phyloP scores from a whole-genome alignment of 805 yeast genomes.

The Barnettozyma sucrosica region DNA sequence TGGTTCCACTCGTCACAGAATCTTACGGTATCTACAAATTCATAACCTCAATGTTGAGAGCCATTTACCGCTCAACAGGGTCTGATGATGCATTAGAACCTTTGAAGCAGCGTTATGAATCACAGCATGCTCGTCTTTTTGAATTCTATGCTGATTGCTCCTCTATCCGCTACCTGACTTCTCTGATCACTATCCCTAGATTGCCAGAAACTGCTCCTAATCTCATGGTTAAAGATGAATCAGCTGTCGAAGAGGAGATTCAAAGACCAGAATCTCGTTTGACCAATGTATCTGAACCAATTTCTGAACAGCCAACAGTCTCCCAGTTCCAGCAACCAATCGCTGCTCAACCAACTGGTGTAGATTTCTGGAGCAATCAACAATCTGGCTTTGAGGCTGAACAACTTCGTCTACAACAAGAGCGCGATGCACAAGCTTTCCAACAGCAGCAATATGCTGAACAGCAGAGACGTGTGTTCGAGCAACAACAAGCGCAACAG shows the following conservation, averaged over 20 bases:
- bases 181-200: slow-evolving; percentile 72
- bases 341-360: slow-evolving; percentile 50
- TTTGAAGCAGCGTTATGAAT: slow-evolving; percentile 60
- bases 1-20: slow-evolving; percentile 87
- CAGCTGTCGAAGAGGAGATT: slow-evolving; percentile 7
- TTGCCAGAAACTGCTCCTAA: slow-evolving; percentile 34
- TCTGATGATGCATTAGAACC: slow-evolving; percentile 75
- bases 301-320: slow-evolving; percentile 42
- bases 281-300: slow-evolving; percentile 28
- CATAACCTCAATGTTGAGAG: slow-evolving; percentile 83
- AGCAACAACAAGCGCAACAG: slow-evolving; percentile 67
- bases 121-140: slow-evolving; percentile 53
- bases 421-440: slow-evolving; percentile 57
- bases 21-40: slow-evolving; percentile 91
- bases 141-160: slow-evolving; percentile 91
- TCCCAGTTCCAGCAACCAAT: slow-evolving; percentile 34
- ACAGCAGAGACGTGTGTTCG: slow-evolving; percentile 65
- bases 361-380: slow-evolving; percentile 37
- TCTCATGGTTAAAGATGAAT: slow-evolving; percentile 23
- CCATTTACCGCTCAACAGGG: slow-evolving; percentile 68
- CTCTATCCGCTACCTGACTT: slow-evolving; percentile 71
- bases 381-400: slow-evolving; percentile 53
- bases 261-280: slow-evolving; percentile 23
- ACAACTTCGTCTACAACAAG: slow-evolving; percentile 54
- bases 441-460: slow-evolving; percentile 63